phyloP scores from a whole-genome alignment of 352 stramenopile species.

The Phytophthora chlamydospora region DNA sequence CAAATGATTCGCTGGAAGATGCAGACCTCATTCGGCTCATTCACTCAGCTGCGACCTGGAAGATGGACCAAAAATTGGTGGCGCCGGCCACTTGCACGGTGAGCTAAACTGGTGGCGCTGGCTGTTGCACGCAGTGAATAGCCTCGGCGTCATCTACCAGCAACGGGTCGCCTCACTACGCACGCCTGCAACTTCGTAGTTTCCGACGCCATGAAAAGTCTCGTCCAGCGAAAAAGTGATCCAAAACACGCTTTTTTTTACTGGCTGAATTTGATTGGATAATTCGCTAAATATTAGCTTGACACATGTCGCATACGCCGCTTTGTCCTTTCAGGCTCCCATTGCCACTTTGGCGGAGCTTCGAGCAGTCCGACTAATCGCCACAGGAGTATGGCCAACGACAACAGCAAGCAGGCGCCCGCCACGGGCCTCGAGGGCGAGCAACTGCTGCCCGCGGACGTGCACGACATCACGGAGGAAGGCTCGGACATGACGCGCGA shows the following conservation, averaged over 20 bases:
- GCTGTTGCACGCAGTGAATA: no score
- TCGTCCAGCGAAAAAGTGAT: conserved; percentile 20
- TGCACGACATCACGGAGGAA: conserved; percentile 62
- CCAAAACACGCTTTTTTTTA: no score
- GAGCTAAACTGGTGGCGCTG: no score
- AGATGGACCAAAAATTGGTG: conserved; percentile 12
- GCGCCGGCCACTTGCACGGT: not conserved
- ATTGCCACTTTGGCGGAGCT: conserved; percentile 21
- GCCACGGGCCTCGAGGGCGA: conserved; percentile 18
- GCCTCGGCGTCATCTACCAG: no score
- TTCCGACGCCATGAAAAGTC: not conserved
- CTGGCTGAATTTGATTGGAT: not conserved
- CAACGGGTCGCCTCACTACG: no score
- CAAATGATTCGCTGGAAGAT: not conserved
- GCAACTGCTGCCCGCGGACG: conserved; percentile 39
- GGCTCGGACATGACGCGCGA: conserved; percentile 73
- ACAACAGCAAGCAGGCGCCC: conserved; percentile 11
- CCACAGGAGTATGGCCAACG: conserved; percentile 10
- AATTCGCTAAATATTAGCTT: conserved; percentile 5
- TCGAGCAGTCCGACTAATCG: conserved; percentile 7
- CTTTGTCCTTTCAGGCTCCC: conserved; percentile 7
- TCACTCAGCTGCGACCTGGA: conserved; percentile 6
- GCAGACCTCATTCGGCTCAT: conserved; percentile 1
- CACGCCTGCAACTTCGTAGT: not conserved
- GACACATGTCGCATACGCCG: conserved; percentile 16